Conservation (phyloP, 2,329 filamentous ascomycete genomes). For the Monosporascus cannonballus region DNA sequence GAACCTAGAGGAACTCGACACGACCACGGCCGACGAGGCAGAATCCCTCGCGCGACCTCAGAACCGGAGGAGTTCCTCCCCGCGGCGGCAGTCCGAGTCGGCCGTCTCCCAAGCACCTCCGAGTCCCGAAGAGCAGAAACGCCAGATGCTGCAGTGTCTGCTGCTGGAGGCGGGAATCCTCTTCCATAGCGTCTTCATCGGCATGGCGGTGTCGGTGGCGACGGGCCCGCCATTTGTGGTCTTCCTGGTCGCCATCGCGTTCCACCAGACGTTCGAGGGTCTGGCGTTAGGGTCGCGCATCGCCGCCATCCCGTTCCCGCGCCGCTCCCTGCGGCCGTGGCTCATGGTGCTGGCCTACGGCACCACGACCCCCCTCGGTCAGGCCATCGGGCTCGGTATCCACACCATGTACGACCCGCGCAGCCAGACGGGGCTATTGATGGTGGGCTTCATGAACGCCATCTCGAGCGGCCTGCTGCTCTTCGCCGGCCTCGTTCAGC, state of each 20-base stretch:
- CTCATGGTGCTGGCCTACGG: conserved; percentile 75
- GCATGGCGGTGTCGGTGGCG: conserved; percentile 78
- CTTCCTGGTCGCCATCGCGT: conserved; percentile 72
- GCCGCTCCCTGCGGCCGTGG: conserved; percentile 70
- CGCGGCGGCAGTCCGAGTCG: conserved; percentile 16
- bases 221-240: conserved; percentile 75
- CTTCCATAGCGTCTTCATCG: conserved; percentile 81
- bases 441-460: conserved; percentile 84
- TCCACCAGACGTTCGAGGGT: conserved; percentile 86
- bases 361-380: conserved; percentile 72
- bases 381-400: conserved; percentile 72
- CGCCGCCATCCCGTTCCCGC: conserved; percentile 73
- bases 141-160: conserved; percentile 69
- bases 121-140: conserved; percentile 53
- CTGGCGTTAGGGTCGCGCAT: conserved; percentile 81
- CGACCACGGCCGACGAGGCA: conserved; percentile 26
- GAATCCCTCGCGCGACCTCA: conserved; percentile 19
- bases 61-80: conserved; percentile 3
- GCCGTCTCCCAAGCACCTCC: conserved; percentile 21
- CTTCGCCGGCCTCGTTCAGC: conserved; percentile 77
- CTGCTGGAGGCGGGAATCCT: conserved; percentile 78
- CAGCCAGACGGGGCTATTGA: conserved; percentile 67
- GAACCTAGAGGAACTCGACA: conserved; percentile 56
- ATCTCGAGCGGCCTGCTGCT: conserved; percentile 74
- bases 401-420: conserved; percentile 76